Evolutionary conservation across 495 filamentous ascomycete genomes (phyloP).

Genomic region (Viridothelium virens): DNA sequence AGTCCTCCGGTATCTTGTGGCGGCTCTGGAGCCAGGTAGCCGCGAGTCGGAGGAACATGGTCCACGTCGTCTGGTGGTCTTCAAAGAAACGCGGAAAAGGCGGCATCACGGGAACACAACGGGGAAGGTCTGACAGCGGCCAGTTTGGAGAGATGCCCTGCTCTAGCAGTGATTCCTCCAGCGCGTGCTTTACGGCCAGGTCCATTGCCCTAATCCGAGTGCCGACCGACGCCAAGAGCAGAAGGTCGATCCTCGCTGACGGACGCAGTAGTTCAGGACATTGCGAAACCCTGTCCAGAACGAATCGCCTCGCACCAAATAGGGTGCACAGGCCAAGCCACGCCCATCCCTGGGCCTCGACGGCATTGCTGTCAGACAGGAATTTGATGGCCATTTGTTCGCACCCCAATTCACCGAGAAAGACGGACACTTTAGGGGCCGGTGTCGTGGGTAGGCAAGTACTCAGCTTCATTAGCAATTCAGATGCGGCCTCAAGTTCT

Average conservation of each 20-base stretch:
- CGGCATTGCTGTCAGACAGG: not conserved
- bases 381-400: no score
- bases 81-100: not conserved
- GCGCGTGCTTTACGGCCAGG: not conserved
- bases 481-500: not conserved
- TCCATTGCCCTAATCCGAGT: not conserved
- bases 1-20: not conserved
- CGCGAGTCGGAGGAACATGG: not conserved
- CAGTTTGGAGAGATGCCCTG: not conserved
- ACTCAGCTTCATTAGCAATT: not conserved
- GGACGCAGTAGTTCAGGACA: not conserved
- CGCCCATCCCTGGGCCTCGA: not conserved
- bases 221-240: not conserved
- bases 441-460: not conserved
- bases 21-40: not conserved
- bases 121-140: not conserved
- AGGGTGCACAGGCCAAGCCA: not conserved
- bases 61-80: slow-evolving; percentile 1
- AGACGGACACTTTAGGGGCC: not conserved
- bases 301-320: not conserved
- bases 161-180: not conserved
- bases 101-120: not conserved
- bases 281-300: not conserved
- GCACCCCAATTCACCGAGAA: no score
- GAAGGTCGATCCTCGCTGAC: not conserved